A percentile compares a stretch with the other conserved stretches of the same genome.
phyloP scores from a whole-genome alignment of 495 filamentous ascomycete species.

The Xylaria cubensis region DNA sequence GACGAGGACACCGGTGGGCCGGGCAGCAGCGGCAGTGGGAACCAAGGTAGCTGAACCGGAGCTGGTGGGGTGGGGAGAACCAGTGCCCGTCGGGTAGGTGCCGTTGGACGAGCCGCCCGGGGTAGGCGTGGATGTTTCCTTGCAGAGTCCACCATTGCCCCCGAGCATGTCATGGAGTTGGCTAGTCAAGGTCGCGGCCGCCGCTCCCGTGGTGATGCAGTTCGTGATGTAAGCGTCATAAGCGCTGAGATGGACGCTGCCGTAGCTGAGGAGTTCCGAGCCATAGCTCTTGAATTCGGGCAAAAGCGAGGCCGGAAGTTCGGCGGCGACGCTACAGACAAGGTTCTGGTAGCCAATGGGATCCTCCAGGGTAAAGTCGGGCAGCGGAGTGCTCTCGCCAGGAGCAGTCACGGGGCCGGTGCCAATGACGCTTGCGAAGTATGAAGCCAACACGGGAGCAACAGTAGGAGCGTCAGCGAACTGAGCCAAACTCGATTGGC shows the following conservation, averaged over 20 bases:
- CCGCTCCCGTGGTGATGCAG: constrained; percentile 16
- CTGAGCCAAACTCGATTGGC: background rate
- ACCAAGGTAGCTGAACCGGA: background rate
- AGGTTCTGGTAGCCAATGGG: background rate
- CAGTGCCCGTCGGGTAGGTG: constrained; percentile 15
- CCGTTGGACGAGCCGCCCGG: constrained; percentile 1
- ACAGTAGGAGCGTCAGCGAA: background rate
- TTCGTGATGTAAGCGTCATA: constrained; percentile 22
- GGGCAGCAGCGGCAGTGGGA: constrained; percentile 18
- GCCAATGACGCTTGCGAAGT: background rate
- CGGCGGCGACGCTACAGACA: background rate
- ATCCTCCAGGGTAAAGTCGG: constrained; percentile 17
- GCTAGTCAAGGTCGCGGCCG: background rate
- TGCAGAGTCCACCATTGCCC: background rate
- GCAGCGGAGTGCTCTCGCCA: background rate
- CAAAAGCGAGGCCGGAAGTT: background rate
- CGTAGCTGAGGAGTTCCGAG: constrained; percentile 5
- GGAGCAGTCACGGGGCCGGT: background rate
- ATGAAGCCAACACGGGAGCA: background rate
- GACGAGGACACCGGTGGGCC: background rate
- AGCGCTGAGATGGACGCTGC: background rate
- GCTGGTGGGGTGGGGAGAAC: background rate
- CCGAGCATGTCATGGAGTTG: background rate
- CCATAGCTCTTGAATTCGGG: constrained; percentile 10
- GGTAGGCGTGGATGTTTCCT: background rate